These are phyloP conservation scores for Xylaria sp. DNA, from an alignment of 2,329 filamentous ascomycete genomes.

Conservation along the genomic window DNA sequence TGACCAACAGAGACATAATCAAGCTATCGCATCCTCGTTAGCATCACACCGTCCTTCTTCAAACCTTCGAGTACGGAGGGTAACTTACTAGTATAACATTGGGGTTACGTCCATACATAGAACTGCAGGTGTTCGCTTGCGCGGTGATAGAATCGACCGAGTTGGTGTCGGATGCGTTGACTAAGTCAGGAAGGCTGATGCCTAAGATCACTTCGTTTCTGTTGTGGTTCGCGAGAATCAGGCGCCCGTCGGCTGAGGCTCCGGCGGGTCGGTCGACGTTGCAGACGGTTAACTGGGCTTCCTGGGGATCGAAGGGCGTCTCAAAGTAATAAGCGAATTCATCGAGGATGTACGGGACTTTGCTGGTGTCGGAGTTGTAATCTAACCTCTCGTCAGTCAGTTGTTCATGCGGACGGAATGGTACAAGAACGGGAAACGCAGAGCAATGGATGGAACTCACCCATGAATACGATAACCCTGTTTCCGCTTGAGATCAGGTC, in stretches of 20 bases:
- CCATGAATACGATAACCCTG: slow-evolving; percentile 77
- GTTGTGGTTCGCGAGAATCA: slow-evolving; percentile 60
- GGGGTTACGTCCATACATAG: slow-evolving; percentile 48
- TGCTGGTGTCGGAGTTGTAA: slow-evolving; percentile 61
- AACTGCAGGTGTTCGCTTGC: slow-evolving; percentile 51
- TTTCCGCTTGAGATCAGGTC: slow-evolving; percentile 70
- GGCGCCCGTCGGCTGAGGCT: slow-evolving; percentile 53
- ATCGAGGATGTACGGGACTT: slow-evolving; percentile 71
- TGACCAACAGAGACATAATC: slow-evolving; percentile 58
- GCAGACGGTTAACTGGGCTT: slow-evolving; percentile 71
- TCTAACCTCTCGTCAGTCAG: slow-evolving; percentile 59
- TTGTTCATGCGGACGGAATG: not conserved
- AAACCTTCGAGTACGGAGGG: not conserved
- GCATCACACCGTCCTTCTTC: not conserved
- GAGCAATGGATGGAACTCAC: slow-evolving; percentile 50
- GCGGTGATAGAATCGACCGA: slow-evolving; percentile 60
- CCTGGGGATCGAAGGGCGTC: slow-evolving; percentile 73
- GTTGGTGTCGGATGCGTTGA: slow-evolving; percentile 56
- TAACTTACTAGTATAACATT: slow-evolving; percentile 55
- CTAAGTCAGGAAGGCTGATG: slow-evolving; percentile 52
- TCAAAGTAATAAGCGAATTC: slow-evolving; percentile 77
- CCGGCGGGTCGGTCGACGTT: slow-evolving; percentile 69
- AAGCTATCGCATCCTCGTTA: slow-evolving; percentile 50
- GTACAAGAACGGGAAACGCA: not conserved
- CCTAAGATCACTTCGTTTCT: slow-evolving; percentile 50